These are phyloP conservation scores for Hemileccinum impolitum DNA, from an alignment of 768 basidiomycete species.

Conservation along the genomic window DNA sequence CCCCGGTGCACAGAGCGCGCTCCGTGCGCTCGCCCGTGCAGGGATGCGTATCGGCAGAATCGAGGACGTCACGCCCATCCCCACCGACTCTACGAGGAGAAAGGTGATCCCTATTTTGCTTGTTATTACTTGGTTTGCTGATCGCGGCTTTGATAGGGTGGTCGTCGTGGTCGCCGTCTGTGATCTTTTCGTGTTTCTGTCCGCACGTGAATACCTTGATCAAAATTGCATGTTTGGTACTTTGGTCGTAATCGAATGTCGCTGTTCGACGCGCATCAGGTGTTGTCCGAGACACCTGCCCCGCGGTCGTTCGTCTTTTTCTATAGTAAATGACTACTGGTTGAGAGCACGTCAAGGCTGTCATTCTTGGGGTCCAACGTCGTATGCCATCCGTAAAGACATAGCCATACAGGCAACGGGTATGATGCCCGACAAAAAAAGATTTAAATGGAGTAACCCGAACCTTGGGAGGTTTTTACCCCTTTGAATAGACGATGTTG, in stretches of 20 bases:
- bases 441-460: too few relatives aligned
- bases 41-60: slow-evolving; percentile 98
- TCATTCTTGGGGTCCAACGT: too few relatives aligned
- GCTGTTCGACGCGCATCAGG: slow-evolving; percentile 87
- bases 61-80: slow-evolving; percentile 97
- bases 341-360: not conserved
- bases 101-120: slow-evolving; percentile 58
- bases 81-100: slow-evolving; percentile 94
- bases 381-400: too few relatives aligned
- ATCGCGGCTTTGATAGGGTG: slow-evolving; percentile 57
- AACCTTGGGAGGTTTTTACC: too few relatives aligned
- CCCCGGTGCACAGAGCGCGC: slow-evolving; percentile 96
- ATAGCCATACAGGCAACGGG: too few relatives aligned
- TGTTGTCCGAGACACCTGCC: slow-evolving; percentile 52
- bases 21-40: slow-evolving; percentile 96
- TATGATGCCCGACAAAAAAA: too few relatives aligned
- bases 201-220: slow-evolving; percentile 10
- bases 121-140: not conserved
- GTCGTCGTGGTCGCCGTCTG: slow-evolving; percentile 98
- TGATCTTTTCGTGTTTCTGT: slow-evolving; percentile 34
- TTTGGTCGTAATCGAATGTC: slow-evolving; percentile 47
- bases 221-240: slow-evolving; percentile 31
- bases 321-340: not conserved
- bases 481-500: too few relatives aligned
- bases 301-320: slow-evolving; percentile 62